phyloP scores from a whole-genome alignment of 768 basidiomycete species.

The Rhizopogon rudus region DNA sequence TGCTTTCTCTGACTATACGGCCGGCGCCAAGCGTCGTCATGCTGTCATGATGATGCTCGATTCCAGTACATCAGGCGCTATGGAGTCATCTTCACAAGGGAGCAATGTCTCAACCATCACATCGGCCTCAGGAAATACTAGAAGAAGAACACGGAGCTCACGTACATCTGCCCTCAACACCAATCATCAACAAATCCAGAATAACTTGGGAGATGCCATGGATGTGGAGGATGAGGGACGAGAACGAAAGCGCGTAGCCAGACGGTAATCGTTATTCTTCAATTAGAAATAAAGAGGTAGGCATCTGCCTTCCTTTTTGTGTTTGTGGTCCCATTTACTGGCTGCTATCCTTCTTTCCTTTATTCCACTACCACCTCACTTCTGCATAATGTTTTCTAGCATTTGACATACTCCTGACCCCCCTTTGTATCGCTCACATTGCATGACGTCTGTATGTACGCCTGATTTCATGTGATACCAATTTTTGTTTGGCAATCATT shows the following conservation, averaged over 20 bases:
- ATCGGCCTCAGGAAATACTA: slow-evolving; percentile 27
- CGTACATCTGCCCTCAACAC: slow-evolving; percentile 28
- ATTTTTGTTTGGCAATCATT: not conserved
- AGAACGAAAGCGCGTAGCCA: slow-evolving; percentile 69
- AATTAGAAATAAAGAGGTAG: not conserved
- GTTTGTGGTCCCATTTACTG: slow-evolving; percentile 5
- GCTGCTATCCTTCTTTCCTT: not conserved
- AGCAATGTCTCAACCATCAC: slow-evolving; percentile 18
- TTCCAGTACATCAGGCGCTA: slow-evolving; percentile 36
- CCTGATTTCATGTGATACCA: slow-evolving; percentile 3
- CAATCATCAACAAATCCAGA: slow-evolving; percentile 35
- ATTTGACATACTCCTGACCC: not conserved
- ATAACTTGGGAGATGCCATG: slow-evolving; percentile 48
- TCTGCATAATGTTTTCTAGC: not conserved
- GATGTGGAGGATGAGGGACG: slow-evolving; percentile 74
- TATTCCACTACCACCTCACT: not conserved
- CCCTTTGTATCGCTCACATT: not conserved
- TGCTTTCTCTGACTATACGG: slow-evolving; percentile 31
- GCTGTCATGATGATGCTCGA: slow-evolving; percentile 79
- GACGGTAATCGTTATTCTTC: slow-evolving; percentile 36
- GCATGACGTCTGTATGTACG: not conserved
- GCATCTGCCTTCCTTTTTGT: not conserved
- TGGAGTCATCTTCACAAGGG: slow-evolving; percentile 31
- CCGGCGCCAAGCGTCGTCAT: slow-evolving; percentile 70
- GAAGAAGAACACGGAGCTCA: slow-evolving; percentile 54